Conservation (phyloP, 148 eudicot genomes). For the Cornus kousa region DNA sequence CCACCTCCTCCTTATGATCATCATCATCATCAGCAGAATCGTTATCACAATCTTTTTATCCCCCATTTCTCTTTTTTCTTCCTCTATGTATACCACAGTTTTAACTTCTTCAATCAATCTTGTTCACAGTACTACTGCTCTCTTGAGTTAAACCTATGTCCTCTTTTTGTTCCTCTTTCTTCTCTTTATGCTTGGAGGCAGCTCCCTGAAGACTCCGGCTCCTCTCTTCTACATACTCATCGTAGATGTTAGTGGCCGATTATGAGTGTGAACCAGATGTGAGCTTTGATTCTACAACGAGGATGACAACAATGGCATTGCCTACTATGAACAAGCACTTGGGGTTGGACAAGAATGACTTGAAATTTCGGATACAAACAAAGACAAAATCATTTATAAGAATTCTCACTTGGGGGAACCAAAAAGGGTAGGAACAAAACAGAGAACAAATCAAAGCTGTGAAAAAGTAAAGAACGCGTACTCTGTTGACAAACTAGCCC, state of each 20-base stretch:
- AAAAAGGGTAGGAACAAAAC: constrained; percentile 6
- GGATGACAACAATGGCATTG: constrained; percentile 12
- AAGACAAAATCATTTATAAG: not conserved
- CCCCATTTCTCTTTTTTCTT: not conserved
- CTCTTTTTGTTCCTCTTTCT: not conserved
- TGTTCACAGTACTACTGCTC: not conserved
- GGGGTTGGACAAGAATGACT: constrained; percentile 8
- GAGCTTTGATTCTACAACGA: constrained; percentile 9
- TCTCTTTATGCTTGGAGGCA: too few relatives aligned
- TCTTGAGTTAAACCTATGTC: not conserved
- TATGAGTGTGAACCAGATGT: not conserved
- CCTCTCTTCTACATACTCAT: not conserved
- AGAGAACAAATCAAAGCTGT: not conserved
- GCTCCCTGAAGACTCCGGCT: not conserved
- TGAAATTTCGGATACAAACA: not conserved
- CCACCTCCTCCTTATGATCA: not conserved
- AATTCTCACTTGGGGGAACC: not conserved
- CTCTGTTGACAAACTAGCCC: not conserved
- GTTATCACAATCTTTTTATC: too few relatives aligned
- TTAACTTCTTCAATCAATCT: constrained; percentile 1
- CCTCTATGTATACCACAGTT: not conserved
- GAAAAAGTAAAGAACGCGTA: not conserved
- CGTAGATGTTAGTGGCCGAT: not conserved
- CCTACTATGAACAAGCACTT: constrained; percentile 11
- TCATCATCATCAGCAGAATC: not conserved